Evolutionary conservation across 495 filamentous ascomycete genomes (phyloP).

Genomic region (Venustampulla echinocandica): DNA sequence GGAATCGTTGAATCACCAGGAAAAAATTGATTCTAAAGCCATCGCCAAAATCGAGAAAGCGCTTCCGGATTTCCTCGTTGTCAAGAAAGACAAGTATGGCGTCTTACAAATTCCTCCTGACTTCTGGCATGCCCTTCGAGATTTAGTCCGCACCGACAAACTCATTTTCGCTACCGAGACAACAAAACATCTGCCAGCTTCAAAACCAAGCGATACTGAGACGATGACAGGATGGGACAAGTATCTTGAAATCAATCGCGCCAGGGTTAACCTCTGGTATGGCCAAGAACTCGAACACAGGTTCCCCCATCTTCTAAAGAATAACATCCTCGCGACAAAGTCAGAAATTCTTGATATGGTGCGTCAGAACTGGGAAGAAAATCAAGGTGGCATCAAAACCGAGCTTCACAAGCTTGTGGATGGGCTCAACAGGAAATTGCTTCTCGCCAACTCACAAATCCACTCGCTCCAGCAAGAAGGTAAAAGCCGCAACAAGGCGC

Average conservation of each 20-base stretch:
- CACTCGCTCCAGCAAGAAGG: slow-evolving; percentile 3
- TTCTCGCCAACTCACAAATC: not conserved
- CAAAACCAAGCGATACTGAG: not conserved
- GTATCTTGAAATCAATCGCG: slow-evolving; percentile 10
- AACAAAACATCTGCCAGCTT: not conserved
- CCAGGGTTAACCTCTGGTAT: slow-evolving; percentile 3
- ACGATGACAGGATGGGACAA: slow-evolving; percentile 5
- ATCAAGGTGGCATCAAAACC: slow-evolving; percentile 21
- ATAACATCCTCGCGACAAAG: slow-evolving; percentile 12
- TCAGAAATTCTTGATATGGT: slow-evolving; percentile 17
- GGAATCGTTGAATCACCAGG: slow-evolving; percentile 10
- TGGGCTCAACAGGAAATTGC: slow-evolving; percentile 12
- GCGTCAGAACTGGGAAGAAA: slow-evolving; percentile 15
- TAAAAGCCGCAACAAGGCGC: slow-evolving; percentile 3
- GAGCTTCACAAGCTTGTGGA: slow-evolving; percentile 21
- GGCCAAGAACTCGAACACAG: slow-evolving; percentile 5
- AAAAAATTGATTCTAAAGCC: slow-evolving; percentile 20
- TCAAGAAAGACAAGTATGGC: slow-evolving; percentile 32
- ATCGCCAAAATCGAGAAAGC: slow-evolving; percentile 22
- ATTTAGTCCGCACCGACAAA: slow-evolving; percentile 16
- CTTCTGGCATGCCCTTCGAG: slow-evolving; percentile 46
- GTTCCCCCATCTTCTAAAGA: slow-evolving; percentile 9
- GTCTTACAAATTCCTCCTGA: slow-evolving; percentile 38
- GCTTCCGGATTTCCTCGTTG: slow-evolving; percentile 32
- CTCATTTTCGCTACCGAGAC: not conserved